Evolutionary conservation across 2,329 filamentous ascomycete genomes (phyloP), one percentile per base, ranked within the genome.

Genomic region (Mollisia scopiformis): DNA sequence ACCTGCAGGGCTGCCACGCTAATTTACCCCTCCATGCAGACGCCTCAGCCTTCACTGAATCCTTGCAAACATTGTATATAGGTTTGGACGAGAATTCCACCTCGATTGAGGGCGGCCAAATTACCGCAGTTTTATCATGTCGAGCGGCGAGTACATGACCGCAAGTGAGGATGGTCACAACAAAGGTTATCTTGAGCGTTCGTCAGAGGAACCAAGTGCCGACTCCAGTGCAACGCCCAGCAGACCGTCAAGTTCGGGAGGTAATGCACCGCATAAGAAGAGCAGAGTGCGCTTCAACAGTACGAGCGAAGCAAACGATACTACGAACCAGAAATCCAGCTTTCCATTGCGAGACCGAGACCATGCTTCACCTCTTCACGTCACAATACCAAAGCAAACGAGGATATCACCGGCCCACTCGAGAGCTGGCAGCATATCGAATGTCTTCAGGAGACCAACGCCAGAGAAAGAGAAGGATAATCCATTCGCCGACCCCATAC

Each of bases 271-370:
- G 27, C 50, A 37, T 65, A 68, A 55, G 30, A 63, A 63, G 62
- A 61, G 65, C 39, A 68, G 72, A 54, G 72, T 74, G 3, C 66
- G 71, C 16, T 74, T 74, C 63, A 72, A 73, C 55, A 69, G 66
- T 50, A 68, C 66, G 25, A 73, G 69, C 58, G 71, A 72, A 57
- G 68, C 66, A 57, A 73, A 70, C 52, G 72, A 74, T 65, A 55
- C 54, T 5, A 55, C 65, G 23, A 73, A 73, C 57, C 62, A 66
- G 25, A 69, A 65, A 25, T 68, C 64, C 25, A 66, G 54, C 41
- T 57, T 68, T 30, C 69, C 67, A 28, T 51, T 69, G 23, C 68
- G 66, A 49, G 65, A 70, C 37, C 39, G 62, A 57, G 66, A 68
- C 8, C 3, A 39, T n/a, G 19, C 60, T 3, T 62, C 65, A 3